Evolutionary conservation across 768 basidiomycete species (phyloP), one percentile per base, ranked within the genome.

Genomic region (Scleroderma bovista): DNA sequence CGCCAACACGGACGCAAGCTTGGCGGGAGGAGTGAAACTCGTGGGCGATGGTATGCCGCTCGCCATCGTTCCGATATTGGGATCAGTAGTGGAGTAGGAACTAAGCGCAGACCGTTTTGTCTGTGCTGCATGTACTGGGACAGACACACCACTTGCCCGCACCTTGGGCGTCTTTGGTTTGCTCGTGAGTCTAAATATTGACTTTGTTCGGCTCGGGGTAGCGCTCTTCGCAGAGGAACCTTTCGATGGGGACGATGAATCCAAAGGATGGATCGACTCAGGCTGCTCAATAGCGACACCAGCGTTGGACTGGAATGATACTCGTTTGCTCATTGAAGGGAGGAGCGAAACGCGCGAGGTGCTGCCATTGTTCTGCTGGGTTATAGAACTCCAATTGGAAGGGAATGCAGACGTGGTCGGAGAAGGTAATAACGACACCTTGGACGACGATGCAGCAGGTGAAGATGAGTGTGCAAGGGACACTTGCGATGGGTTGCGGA

Each of bases 21-120:
- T 66, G 44, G 60, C 56, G 39, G 65, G 66, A 8, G 65, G 64
- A 0, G 51, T 60, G 44, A 66, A 66, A 17, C 53, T 68, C 16
- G 51, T 37, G 12, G 66, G 62, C 7, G 41, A 24, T 22, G 41
- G 41, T 6, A 42, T 24, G 23, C 16, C 23, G n/a, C 41, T 42
- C 5, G 55, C 52, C 17, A 64, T 58, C 15, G 65, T 60, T 54
- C 46, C 57, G 2, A 60, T 58, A 24, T 44, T 57, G 22, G 24
- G 15, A 5, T 22, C 16, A 1, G 40, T 43, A 6, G 53, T 47
- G 10, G 54, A 26, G 11, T 24, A 19, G 1, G 53, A 44, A 9
- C 52, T 43, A 1, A 47, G 34, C 4, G 48, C 16, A 31, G 65
- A 56, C 29, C 55, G 56, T 34, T 52, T 66, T 6, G 60, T 54